A percentile compares a stretch with the other conserved stretches of the same genome.
Evolutionary conservation across 805 yeast species (phyloP).

Genomic region (Yarrowia bubula): DNA sequence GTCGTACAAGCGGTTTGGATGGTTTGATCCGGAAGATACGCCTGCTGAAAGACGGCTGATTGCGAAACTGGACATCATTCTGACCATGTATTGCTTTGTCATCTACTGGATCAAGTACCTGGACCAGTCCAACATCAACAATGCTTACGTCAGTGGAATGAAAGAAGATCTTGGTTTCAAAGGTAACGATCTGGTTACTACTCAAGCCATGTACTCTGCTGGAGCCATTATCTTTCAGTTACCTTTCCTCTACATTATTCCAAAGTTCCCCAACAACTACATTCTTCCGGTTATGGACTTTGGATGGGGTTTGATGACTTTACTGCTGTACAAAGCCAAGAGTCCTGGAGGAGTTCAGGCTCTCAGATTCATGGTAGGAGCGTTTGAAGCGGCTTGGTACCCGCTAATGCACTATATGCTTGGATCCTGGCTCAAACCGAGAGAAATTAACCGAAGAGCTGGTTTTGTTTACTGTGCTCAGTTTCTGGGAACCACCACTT

Average conservation of each 20-base stretch:
- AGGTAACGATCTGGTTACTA: slow-evolving; percentile 35
- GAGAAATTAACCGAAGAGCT: slow-evolving; percentile 36
- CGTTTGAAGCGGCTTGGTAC: slow-evolving; percentile 37
- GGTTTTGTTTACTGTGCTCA: slow-evolving; percentile 39
- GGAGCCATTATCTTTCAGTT: slow-evolving; percentile 39
- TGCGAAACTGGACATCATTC: slow-evolving; percentile 50
- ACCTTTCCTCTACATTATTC: slow-evolving; percentile 36
- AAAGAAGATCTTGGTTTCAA: slow-evolving; percentile 37
- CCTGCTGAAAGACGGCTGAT: slow-evolving; percentile 48
- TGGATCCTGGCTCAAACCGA: slow-evolving; percentile 37
- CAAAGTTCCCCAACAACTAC: slow-evolving; percentile 34
- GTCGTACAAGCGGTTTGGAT: slow-evolving; percentile 39
- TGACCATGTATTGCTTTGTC: slow-evolving; percentile 54
- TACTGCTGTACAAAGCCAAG: slow-evolving; percentile 33
- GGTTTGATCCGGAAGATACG: slow-evolving; percentile 54
- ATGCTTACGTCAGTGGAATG: slow-evolving; percentile 48
- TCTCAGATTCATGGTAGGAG: slow-evolving; percentile 38
- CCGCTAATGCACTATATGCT: slow-evolving; percentile 36
- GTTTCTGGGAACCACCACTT: slow-evolving; percentile 57
- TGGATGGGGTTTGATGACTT: slow-evolving; percentile 34
- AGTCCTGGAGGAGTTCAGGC: slow-evolving; percentile 35
- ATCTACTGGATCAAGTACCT: slow-evolving; percentile 38
- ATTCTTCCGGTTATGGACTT: slow-evolving; percentile 38
- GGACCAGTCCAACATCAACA: slow-evolving; percentile 45
- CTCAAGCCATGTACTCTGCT: slow-evolving; percentile 33